These are phyloP conservation scores for Goffeauzyma gilvescens DNA, from an alignment of 768 basidiomycete genomes.

Conservation along the genomic window DNA sequence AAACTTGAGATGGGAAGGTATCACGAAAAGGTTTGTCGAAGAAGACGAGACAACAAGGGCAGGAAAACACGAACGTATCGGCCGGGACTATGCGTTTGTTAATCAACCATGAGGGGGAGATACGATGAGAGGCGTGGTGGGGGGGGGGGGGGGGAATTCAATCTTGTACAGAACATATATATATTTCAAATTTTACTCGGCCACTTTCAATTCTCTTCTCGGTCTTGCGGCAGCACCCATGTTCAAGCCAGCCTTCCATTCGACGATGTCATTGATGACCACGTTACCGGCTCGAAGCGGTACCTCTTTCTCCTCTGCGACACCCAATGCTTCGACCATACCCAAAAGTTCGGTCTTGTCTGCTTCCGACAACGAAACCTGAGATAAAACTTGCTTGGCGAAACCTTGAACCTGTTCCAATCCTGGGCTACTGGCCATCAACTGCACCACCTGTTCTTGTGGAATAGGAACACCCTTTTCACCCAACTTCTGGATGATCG, in stretches of 20 bases:
- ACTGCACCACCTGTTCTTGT: slow-evolving; percentile 39
- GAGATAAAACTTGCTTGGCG: slow-evolving; percentile 39
- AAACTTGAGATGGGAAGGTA: too few relatives aligned
- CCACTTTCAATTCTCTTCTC: slow-evolving; percentile 34
- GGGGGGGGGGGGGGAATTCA: too few relatives aligned
- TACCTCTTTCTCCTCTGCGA: slow-evolving; percentile 38
- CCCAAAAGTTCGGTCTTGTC: slow-evolving; percentile 38
- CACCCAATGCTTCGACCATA: slow-evolving; percentile 43
- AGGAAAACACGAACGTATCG: too few relatives aligned
- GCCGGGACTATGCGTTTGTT: too few relatives aligned
- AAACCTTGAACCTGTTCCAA: slow-evolving; percentile 46
- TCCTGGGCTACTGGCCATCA: slow-evolving; percentile 41
- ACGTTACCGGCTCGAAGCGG: slow-evolving; percentile 37
- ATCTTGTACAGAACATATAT: too few relatives aligned
- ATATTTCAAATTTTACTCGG: too few relatives aligned
- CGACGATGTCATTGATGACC: slow-evolving; percentile 46
- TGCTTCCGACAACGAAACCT: slow-evolving; percentile 31
- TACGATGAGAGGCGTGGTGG: too few relatives aligned
- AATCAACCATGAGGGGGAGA: too few relatives aligned
- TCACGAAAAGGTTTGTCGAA: too few relatives aligned
- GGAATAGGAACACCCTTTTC: slow-evolving; percentile 39
- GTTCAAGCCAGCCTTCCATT: slow-evolving; percentile 46
- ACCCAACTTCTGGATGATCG: slow-evolving; percentile 42
- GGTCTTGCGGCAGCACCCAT: slow-evolving; percentile 46
- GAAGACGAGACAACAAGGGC: too few relatives aligned